These are phyloP conservation scores for Colletotrichum somersetense DNA, from an alignment of 2,329 filamentous ascomycete species.

Conservation along the genomic window DNA sequence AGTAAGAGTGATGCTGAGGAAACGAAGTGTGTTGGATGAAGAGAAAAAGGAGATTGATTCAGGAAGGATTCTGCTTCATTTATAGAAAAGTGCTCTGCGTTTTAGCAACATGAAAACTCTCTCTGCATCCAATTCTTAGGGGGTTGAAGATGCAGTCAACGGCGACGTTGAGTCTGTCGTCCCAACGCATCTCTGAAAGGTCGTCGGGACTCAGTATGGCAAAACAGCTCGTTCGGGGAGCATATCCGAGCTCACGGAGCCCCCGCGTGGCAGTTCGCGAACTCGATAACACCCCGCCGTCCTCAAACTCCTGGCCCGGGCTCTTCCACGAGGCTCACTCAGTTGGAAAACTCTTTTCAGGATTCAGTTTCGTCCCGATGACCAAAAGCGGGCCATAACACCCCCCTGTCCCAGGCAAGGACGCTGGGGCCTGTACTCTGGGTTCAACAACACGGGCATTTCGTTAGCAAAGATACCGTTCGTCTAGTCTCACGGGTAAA, in stretches of 20 bases:
- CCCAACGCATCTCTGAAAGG: slow-evolving; percentile 18
- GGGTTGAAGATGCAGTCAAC: background rate
- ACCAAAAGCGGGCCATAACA: slow-evolving; percentile 3
- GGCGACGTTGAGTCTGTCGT: slow-evolving; percentile 12
- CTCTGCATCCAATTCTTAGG: background rate
- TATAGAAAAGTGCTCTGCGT: slow-evolving; percentile 9
- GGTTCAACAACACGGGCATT: slow-evolving; percentile 9
- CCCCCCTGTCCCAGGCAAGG: background rate
- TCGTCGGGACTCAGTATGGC: slow-evolving; percentile 23
- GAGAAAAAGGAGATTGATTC: background rate
- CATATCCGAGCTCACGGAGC: slow-evolving; percentile 6
- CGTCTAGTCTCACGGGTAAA: slow-evolving; percentile 20
- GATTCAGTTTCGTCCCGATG: background rate
- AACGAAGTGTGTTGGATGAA: slow-evolving; percentile 5
- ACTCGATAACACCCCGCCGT: background rate
- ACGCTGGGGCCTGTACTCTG: slow-evolving; percentile 23
- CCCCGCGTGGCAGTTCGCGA: slow-evolving; percentile 8
- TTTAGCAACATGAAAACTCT: rapidly evolving
- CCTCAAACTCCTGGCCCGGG: slow-evolving; percentile 14
- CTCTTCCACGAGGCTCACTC: background rate
- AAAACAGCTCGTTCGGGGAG: background rate
- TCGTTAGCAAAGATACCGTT: background rate
- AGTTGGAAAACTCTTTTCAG: slow-evolving; percentile 20
- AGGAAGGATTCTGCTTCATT: background rate
- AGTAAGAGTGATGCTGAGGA: background rate